Percentiles rank a stretch among this genome's conserved stretches.
phyloP scores from a whole-genome alignment of 345 rosid species.

The Nasturtium officinale region DNA sequence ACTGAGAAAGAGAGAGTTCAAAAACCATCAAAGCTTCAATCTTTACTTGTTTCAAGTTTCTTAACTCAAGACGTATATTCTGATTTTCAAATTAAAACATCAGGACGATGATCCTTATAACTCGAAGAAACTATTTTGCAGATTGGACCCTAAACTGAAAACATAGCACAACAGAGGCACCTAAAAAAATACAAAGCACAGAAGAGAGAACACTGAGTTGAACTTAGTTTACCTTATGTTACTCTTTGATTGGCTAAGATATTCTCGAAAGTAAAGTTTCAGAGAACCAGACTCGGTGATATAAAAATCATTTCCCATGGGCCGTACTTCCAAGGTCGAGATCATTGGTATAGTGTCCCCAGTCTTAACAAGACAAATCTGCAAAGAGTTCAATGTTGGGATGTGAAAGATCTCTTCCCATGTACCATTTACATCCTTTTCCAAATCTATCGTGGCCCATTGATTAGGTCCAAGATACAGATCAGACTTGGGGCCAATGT shows the following conservation, averaged over 20 bases:
- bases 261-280: background rate
- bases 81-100: too few relatives aligned
- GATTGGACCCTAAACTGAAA: too few relatives aligned
- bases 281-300: conserved; percentile 21
- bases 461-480: conserved; percentile 35
- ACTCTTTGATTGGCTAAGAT: background rate
- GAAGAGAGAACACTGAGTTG: background rate
- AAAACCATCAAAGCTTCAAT: too few relatives aligned
- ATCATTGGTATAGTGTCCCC: conserved; percentile 11
- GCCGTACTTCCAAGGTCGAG: conserved; percentile 27
- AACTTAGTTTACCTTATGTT: too few relatives aligned
- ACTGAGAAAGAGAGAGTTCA: too few relatives aligned
- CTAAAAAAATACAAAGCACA: background rate
- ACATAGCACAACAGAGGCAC: background rate
- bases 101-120: too few relatives aligned
- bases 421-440: too few relatives aligned
- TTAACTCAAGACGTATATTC: too few relatives aligned
- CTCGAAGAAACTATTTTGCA: too few relatives aligned
- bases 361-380: conserved; percentile 44
- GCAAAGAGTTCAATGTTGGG: conserved; percentile 27
- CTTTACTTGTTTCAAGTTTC: too few relatives aligned
- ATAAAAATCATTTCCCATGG: conserved; percentile 12
- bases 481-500: conserved; percentile 29
- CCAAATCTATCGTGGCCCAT: conserved; percentile 37
- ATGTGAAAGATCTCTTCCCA: background rate